Evolutionary conservation across 345 rosid genomes (phyloP).

Genomic region (Citrus sp.): DNA sequence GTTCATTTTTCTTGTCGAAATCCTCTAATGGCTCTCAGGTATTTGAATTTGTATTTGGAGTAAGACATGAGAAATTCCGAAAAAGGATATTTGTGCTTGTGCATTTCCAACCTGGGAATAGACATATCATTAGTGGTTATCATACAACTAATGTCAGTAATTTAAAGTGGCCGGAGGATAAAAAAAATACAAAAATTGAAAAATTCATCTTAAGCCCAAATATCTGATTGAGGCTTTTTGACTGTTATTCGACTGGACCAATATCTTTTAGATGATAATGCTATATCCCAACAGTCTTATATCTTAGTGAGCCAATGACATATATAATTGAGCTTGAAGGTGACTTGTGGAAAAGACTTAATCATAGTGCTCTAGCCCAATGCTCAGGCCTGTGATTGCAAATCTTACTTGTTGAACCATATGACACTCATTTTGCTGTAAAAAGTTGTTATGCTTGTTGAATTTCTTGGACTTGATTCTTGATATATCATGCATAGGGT

Average conservation of each 20-base stretch:
- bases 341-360: constrained; percentile 4
- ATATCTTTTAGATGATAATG: background rate
- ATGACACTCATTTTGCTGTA: background rate
- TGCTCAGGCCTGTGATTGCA: constrained; percentile 5
- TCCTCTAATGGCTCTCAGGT: background rate
- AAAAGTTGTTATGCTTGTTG: background rate
- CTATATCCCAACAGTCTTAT: background rate
- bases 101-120: background rate
- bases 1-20: background rate
- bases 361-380: background rate
- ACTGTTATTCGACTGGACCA: background rate
- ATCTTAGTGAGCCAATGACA: background rate
- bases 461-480: background rate
- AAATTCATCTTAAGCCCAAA: background rate
- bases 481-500: background rate
- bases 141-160: background rate
- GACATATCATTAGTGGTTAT: background rate
- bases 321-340: background rate
- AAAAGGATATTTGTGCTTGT: background rate
- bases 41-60: background rate
- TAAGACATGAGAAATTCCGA: background rate
- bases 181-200: background rate
- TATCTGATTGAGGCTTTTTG: background rate
- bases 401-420: background rate
- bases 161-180: background rate